A percentile compares a stretch with the other conserved stretches of the same genome.
phyloP scores from a whole-genome alignment of 495 filamentous ascomycete genomes.

The Clavariopsis aquatica region DNA sequence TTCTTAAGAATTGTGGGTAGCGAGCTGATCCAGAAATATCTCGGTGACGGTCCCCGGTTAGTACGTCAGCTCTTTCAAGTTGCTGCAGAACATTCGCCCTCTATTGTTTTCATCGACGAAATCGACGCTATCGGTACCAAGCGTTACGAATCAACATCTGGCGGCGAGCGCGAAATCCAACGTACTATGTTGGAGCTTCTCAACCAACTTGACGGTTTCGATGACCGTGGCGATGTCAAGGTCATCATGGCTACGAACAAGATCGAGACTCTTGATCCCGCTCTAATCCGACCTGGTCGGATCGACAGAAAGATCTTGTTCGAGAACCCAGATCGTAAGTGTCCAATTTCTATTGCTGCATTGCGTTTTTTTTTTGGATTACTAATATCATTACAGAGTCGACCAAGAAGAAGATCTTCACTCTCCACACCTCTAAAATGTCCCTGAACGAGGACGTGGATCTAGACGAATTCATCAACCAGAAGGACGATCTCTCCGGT shows the following conservation, averaged over 20 bases:
- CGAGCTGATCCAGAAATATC: slow-evolving; percentile 98
- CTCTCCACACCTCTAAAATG: slow-evolving; percentile 99
- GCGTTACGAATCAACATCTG: slow-evolving; percentile 95
- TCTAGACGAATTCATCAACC: slow-evolving; percentile 95
- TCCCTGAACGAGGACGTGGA: slow-evolving; percentile 92
- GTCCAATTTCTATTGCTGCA: neutral
- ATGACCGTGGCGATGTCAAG: slow-evolving; percentile 98
- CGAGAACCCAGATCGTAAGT: slow-evolving; percentile 92
- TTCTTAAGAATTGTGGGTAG: slow-evolving; percentile 98
- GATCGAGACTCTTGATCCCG: slow-evolving; percentile 96
- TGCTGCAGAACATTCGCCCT: slow-evolving; percentile 92
- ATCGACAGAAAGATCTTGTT: slow-evolving; percentile 99
- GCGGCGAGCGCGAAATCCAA: slow-evolving; percentile 96
- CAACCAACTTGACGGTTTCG: slow-evolving; percentile 98
- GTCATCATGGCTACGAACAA: slow-evolving; percentile 99
- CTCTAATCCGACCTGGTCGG: slow-evolving; percentile 93
- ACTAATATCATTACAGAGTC: slow-evolving; percentile 64
- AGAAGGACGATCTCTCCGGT: slow-evolving; percentile 97
- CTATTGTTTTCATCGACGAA: slow-evolving; percentile 99
- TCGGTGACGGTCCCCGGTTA: slow-evolving; percentile 91
- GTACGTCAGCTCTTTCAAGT: slow-evolving; percentile 98
- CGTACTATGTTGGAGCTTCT: slow-evolving; percentile 98
- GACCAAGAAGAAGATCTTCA: slow-evolving; percentile 99
- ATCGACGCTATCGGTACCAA: slow-evolving; percentile 99
- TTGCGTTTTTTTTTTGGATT: neutral